These are phyloP conservation scores for Pouteria glomerata DNA, from an alignment of 148 eudicot genomes.

Conservation along the genomic window DNA sequence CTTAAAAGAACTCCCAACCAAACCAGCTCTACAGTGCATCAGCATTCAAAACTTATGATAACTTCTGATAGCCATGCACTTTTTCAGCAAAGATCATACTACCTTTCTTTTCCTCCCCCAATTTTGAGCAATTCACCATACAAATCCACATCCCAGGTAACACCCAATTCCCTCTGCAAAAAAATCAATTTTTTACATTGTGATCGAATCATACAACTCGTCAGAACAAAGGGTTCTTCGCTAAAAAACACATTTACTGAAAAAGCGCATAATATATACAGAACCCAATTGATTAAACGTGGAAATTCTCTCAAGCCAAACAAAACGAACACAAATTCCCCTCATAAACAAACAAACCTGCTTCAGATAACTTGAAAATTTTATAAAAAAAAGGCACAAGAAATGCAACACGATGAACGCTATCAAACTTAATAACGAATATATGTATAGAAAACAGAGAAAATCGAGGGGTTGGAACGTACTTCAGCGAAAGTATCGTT, in stretches of 20 bases:
- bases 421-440: background rate
- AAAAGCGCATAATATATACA: constrained; percentile 12
- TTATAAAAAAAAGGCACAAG: background rate
- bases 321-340: background rate
- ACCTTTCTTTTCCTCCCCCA: constrained; percentile 99
- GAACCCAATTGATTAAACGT: background rate
- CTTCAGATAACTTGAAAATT: background rate
- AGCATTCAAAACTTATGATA: background rate
- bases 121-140: constrained; percentile 97
- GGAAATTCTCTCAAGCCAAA: background rate
- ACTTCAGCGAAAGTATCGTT: constrained; percentile 93
- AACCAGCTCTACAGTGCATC: background rate
- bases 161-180: constrained; percentile 59
- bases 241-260: background rate
- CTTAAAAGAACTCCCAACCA: background rate
- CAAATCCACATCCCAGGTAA: constrained; percentile 94
- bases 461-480: background rate
- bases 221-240: background rate
- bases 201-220: constrained; percentile 5
- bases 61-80: background rate
- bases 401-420: background rate
- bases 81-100: constrained; percentile 1
- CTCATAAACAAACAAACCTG: background rate
- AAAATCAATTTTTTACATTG: constrained; percentile 5
- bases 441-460: background rate